Evolutionary conservation across 805 yeast species (phyloP).

Genomic region (Metschnikowia picachoensis): DNA sequence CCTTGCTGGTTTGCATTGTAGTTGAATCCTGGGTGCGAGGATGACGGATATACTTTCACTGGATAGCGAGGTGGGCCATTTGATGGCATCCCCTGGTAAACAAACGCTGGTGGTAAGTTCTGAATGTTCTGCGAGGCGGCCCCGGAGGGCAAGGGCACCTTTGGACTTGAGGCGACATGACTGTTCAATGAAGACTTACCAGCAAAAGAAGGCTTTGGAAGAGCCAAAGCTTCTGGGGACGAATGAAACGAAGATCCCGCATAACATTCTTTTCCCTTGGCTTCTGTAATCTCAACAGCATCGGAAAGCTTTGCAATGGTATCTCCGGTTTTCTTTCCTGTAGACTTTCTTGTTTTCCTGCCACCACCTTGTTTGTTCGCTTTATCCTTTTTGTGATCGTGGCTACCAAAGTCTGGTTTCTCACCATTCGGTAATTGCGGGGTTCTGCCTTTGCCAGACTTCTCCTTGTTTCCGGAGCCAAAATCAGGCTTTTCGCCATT

Average conservation of each 20-base stretch:
- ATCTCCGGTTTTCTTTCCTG: constrained; percentile 2
- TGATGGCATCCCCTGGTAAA: constrained; percentile 19
- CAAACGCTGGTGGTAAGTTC: constrained; percentile 15
- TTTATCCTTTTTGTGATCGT: constrained; percentile 8
- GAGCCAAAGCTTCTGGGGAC: constrained; percentile 52
- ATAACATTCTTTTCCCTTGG: constrained; percentile 29
- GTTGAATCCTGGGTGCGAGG: constrained; percentile 29
- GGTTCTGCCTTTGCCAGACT: constrained; percentile 8
- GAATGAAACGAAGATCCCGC: constrained; percentile 58
- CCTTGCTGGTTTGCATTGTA: constrained; percentile 32
- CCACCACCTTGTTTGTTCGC: neutral
- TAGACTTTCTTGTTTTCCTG: constrained; percentile 6
- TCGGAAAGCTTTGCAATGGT: neutral
- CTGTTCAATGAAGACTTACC: constrained; percentile 20
- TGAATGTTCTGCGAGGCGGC: constrained; percentile 3
- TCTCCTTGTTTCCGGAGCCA: constrained; percentile 13
- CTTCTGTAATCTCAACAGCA: neutral
- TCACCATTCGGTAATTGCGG: constrained; percentile 26
- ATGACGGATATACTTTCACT: constrained; percentile 28
- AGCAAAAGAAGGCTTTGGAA: constrained; percentile 53
- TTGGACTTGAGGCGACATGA: neutral
- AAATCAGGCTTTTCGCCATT: constrained; percentile 31
- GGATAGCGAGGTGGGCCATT: constrained; percentile 27
- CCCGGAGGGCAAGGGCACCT: neutral
- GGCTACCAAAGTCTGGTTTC: constrained; percentile 19